Conservation (phyloP, 495 filamentous ascomycete species). For the Hyaloscypha variabilis region DNA sequence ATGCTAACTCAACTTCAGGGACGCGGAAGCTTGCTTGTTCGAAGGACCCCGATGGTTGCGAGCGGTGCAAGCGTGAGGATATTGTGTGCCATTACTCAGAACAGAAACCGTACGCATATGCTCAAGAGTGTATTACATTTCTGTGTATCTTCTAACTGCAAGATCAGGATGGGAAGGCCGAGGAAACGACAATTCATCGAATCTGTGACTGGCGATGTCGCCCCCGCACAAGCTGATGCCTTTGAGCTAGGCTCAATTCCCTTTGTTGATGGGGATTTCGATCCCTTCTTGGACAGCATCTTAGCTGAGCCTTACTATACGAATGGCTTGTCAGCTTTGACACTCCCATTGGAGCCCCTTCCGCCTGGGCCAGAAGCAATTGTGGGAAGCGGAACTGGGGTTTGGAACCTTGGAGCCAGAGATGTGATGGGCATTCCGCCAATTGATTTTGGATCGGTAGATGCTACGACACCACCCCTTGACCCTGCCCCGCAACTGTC, state of each 20-base stretch:
- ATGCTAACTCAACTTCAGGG: conserved; percentile 42
- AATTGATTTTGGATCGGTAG: conserved; percentile 22
- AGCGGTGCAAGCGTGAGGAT: conserved; percentile 55
- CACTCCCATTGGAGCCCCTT: conserved; percentile 21
- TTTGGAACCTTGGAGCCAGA: conserved; percentile 25
- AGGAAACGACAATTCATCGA: conserved; percentile 54
- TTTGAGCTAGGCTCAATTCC: conserved; percentile 9
- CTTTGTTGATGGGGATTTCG: conserved; percentile 14
- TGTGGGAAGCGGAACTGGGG: background rate
- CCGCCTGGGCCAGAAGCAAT: conserved; percentile 31
- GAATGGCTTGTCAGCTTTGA: conserved; percentile 2
- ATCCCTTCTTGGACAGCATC: conserved; percentile 9
- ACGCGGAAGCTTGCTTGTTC: conserved; percentile 63
- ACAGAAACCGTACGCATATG: conserved; percentile 46
- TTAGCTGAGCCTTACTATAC: conserved; percentile 31
- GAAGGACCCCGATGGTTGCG: conserved; percentile 57
- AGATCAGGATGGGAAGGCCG: conserved; percentile 55
- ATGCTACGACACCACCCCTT: conserved; percentile 5
- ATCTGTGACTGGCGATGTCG: conserved; percentile 23
- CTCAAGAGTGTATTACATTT: background rate
- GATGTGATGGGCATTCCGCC: conserved; percentile 19
- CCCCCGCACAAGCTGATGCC: background rate
- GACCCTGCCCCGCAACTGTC: conserved; percentile 31
- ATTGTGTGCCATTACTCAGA: conserved; percentile 59
- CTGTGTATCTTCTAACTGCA: background rate